Evolutionary conservation across 768 basidiomycete genomes (phyloP).

Genomic region (Tricholoma sp.): DNA sequence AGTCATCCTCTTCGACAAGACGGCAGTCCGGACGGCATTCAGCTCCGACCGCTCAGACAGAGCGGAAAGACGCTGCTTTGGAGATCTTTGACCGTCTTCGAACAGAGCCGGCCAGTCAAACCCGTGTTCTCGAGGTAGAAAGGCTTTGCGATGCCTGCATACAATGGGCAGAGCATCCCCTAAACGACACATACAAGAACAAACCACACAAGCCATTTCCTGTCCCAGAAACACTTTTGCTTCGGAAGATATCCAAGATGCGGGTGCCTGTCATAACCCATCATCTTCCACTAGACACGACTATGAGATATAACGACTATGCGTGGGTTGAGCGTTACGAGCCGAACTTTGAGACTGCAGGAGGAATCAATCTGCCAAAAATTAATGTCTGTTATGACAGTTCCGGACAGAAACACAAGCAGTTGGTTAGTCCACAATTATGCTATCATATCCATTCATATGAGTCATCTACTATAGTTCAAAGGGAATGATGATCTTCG

Average conservation of each 20-base stretch:
- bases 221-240: slow-evolving; percentile 42
- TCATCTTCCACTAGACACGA: slow-evolving; percentile 63
- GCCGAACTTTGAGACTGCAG: slow-evolving; percentile 53
- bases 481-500: slow-evolving; percentile 92
- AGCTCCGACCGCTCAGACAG: slow-evolving; percentile 40
- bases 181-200: slow-evolving; percentile 25
- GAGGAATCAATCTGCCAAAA: slow-evolving; percentile 83
- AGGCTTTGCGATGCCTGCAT: slow-evolving; percentile 59
- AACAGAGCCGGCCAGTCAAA: slow-evolving; percentile 28
- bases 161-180: slow-evolving; percentile 65
- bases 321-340: slow-evolving; percentile 68
- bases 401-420: slow-evolving; percentile 63
- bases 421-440: slow-evolving; percentile 43
- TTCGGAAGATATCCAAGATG: slow-evolving; percentile 47
- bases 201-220: slow-evolving; percentile 20
- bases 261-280: slow-evolving; percentile 83
- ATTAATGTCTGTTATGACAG: slow-evolving; percentile 65
- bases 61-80: slow-evolving; percentile 61
- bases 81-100: slow-evolving; percentile 54
- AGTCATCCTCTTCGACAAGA: slow-evolving; percentile 17
- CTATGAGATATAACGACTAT: slow-evolving; percentile 61
- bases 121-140: slow-evolving; percentile 51
- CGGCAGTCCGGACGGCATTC: slow-evolving; percentile 45
- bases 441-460: neutral
- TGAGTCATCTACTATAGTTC: slow-evolving; percentile 48